A percentile compares a stretch with the other conserved stretches of the same genome.
phyloP scores from a whole-genome alignment of 148 eudicot species.

The Linanthus parryae region DNA sequence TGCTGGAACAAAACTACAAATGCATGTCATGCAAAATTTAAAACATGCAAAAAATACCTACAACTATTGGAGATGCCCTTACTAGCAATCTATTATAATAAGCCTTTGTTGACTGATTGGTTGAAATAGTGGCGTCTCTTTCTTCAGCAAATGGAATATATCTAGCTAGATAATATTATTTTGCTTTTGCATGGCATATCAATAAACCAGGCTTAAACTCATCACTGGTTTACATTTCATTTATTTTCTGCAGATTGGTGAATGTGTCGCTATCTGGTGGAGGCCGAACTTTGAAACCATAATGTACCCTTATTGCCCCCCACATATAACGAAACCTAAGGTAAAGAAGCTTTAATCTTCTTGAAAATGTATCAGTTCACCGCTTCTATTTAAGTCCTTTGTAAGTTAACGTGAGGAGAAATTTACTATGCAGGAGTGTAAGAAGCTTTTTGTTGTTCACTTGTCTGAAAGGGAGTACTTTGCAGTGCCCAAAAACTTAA shows the following conservation, averaged over 20 bases:
- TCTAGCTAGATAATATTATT: too few relatives aligned
- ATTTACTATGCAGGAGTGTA: slow-evolving; percentile 66
- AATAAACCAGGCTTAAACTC: too few relatives aligned
- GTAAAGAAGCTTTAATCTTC: slow-evolving; percentile 21
- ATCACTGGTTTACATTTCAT: background rate
- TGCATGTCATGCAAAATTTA: too few relatives aligned
- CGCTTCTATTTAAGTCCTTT: background rate
- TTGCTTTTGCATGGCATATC: too few relatives aligned
- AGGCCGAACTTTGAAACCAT: slow-evolving; percentile 61
- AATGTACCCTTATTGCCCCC: slow-evolving; percentile 79
- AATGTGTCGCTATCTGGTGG: slow-evolving; percentile 77
- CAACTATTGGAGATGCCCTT: too few relatives aligned
- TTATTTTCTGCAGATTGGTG: slow-evolving; percentile 53
- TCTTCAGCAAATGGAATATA: too few relatives aligned
- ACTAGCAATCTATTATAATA: too few relatives aligned
- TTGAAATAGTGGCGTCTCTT: too few relatives aligned
- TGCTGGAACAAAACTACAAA: too few relatives aligned
- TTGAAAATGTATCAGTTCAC: too few relatives aligned
- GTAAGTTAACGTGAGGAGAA: slow-evolving; percentile 8
- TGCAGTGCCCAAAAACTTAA: slow-evolving; percentile 85
- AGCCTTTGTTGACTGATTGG: too few relatives aligned
- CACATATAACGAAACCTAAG: slow-evolving; percentile 77
- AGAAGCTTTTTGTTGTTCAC: slow-evolving; percentile 76
- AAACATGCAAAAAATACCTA: too few relatives aligned
- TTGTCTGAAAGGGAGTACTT: slow-evolving; percentile 77